Conservation (phyloP, 345 rosid species). For the Camelina laxa region DNA sequence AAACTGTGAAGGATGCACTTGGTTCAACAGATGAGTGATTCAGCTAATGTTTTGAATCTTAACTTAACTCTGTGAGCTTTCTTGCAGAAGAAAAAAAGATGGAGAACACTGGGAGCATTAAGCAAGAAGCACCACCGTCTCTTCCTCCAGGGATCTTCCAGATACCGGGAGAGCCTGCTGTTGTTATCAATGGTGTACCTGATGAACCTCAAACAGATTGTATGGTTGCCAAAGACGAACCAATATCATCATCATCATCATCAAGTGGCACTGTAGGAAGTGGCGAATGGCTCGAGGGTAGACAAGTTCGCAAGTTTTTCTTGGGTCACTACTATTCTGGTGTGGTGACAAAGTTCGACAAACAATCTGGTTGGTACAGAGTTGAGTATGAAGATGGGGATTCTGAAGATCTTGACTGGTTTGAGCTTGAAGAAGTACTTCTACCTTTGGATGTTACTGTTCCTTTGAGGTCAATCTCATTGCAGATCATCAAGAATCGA, state of each 20-base stretch:
- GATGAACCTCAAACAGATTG: slow-evolving; percentile 39
- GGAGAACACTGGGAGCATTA: slow-evolving; percentile 35
- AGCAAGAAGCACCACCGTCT: slow-evolving; percentile 46
- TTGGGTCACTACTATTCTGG: slow-evolving; percentile 58
- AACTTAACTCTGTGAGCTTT: slow-evolving; percentile 5
- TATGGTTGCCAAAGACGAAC: slow-evolving; percentile 29
- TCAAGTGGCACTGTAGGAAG: slow-evolving; percentile 48
- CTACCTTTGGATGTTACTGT: slow-evolving; percentile 69
- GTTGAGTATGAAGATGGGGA: slow-evolving; percentile 90
- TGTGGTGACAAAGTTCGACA: slow-evolving; percentile 63
- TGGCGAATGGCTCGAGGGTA: slow-evolving; percentile 89
- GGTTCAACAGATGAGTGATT: neutral
- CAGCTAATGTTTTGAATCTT: slow-evolving; percentile 23
- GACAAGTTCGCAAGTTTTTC: slow-evolving; percentile 71
- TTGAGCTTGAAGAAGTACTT: slow-evolving; percentile 68
- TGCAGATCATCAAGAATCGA: slow-evolving; percentile 52
- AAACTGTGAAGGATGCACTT: neutral
- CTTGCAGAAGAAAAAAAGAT: slow-evolving; percentile 40
- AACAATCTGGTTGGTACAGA: slow-evolving; percentile 75
- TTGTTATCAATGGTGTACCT: slow-evolving; percentile 79
- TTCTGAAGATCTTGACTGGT: slow-evolving; percentile 83
- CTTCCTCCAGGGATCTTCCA: slow-evolving; percentile 48
- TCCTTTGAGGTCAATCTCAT: slow-evolving; percentile 66
- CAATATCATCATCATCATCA: slow-evolving; percentile 21
- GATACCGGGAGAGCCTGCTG: slow-evolving; percentile 80